Evolutionary conservation across 1,284 basidiomycete genomes (phyloP), one percentile per base, ranked within the genome.

Genomic region (Kalmanozyma brasiliensis): DNA sequence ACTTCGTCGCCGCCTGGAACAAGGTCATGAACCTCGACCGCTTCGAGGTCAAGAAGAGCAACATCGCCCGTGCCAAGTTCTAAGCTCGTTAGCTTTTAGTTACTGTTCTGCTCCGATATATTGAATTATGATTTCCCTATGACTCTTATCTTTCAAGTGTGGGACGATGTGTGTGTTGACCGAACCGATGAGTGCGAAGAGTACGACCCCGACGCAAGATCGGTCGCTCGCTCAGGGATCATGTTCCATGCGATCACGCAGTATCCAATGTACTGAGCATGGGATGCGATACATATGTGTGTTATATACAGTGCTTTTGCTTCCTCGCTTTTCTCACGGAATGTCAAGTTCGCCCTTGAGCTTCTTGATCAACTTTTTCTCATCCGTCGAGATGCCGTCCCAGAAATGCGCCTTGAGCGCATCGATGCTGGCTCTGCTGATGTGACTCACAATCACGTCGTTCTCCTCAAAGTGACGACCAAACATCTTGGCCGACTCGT

Each of bases 391-490:
- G 26, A 96, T 93, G 81, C 96, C 92, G 24, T 89, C 86, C 85
- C 93, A 91, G 87, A 96, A 98, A 30, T 90, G 90, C 8, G 87
- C 85, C 90, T 93, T 78, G 76, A 53, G 49, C 14, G 45, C 19
- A 82, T 98, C 96, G 74, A 99, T 97, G 76, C 91, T 94, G 81
- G 90, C 89, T 52, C 96, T 87, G 41, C 92, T 90, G 81, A 98
- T 91, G 66, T 92, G 90, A 61, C 93, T 94, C 52, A 95, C 87
- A 36, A 98, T 83, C 76, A 96, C 93, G 83, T 98, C 95, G 83
- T 93, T 93, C 49, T 98, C 94, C 81, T 96, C 93, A 82, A 99
- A 96, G 83, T 93, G 92, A 57, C 91, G 88, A 10, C 79, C 79
- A 23, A 74, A 81, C 66, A 76, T 91, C 85, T 94, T 95, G 14